phyloP scores from a whole-genome alignment of 148 eudicot species.

The Polygonum aviculare region DNA sequence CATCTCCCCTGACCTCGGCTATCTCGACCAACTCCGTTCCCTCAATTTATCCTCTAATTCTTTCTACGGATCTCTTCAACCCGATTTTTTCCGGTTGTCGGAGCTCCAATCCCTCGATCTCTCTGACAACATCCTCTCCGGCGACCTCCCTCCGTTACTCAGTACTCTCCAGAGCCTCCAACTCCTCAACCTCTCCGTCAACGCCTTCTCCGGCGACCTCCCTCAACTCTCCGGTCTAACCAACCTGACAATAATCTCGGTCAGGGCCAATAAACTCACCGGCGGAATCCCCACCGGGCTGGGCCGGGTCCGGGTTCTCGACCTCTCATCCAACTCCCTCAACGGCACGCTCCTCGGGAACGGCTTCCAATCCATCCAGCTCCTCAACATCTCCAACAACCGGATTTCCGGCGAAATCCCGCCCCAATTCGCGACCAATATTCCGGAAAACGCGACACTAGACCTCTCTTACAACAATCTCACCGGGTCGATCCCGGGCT shows the following conservation, averaged over 20 bases:
- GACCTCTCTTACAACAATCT: constrained; percentile 73
- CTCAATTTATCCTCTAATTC: constrained; percentile 64
- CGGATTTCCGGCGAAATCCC: constrained; percentile 62
- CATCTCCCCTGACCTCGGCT: constrained; percentile 52
- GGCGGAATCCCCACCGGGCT: constrained; percentile 55
- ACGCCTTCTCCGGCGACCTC: constrained; percentile 47
- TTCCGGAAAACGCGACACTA: constrained; percentile 51
- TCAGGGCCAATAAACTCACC: constrained; percentile 44
- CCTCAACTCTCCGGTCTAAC: constrained; percentile 42
- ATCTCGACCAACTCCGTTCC: constrained; percentile 38
- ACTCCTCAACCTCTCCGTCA: constrained; percentile 50
- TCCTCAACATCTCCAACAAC: constrained; percentile 56
- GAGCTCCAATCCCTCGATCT: constrained; percentile 51
- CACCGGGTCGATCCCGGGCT: constrained; percentile 61
- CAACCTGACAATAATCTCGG: constrained; percentile 40
- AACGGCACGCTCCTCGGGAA: constrained; percentile 60
- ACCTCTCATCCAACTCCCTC: constrained; percentile 61
- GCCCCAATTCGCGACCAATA: constrained; percentile 30
- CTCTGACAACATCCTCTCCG: constrained; percentile 59
- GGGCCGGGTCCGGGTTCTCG: constrained; percentile 33
- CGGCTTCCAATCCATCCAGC: constrained; percentile 29
- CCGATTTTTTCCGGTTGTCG: constrained; percentile 31
- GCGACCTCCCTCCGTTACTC: constrained; percentile 36
- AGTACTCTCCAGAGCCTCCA: constrained; percentile 37
- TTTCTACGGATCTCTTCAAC: constrained; percentile 64